Base-by-base conservation (phyloP, 2,329 filamentous ascomycete genomes). In the Thermothelomyces thermophilus region DNA sequence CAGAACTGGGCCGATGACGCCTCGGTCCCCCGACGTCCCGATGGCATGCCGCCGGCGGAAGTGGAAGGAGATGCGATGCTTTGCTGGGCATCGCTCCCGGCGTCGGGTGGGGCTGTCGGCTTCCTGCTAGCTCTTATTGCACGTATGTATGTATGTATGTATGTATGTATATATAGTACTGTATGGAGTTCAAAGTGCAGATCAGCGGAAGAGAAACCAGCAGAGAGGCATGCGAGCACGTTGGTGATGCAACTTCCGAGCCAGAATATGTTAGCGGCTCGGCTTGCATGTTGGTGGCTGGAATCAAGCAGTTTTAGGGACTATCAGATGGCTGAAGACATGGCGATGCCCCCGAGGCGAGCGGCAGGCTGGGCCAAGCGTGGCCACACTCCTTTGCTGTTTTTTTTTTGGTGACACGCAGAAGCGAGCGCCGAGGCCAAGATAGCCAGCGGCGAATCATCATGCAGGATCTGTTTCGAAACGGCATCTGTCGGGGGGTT, bases 1-100 rank as follows among this genome's bases (percentile, higher is more conserved):
- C 48, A 36, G 37, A n/a, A 50, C 20, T 20, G 13, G 48, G 42
- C 39, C 35, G 41, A 22, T 34, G 45, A 20, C 41, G 45, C 37
- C 24, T 31, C 34, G n/a, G 28, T 41, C 14, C 26, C 20, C 17
- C 16, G n/a, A 19, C 19, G 17, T 17, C 22, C 5, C 24, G 22
- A 30, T 42, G 22, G 40, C 8, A 26, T 30, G 11, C 28, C 22
- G 16, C 31, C 26, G 46, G 33, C 31, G 39, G 31, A 20, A 36
- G 16, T n/a, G 16, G 17, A 16, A 28, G 34, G 24, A 31, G 26
- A 16, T 30, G 43, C 22, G 43, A 14, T 11, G 33, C 33, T n/a
- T 16, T 9, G 13, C 33, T 16, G 13, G 13, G 33, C 24, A 5
- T 26, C 24, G 24, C 24, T 26, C 5, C 24, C 9, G 5, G 24